Base-by-base conservation (phyloP, 805 yeast genomes). In the Yarrowia sp. region DNA sequence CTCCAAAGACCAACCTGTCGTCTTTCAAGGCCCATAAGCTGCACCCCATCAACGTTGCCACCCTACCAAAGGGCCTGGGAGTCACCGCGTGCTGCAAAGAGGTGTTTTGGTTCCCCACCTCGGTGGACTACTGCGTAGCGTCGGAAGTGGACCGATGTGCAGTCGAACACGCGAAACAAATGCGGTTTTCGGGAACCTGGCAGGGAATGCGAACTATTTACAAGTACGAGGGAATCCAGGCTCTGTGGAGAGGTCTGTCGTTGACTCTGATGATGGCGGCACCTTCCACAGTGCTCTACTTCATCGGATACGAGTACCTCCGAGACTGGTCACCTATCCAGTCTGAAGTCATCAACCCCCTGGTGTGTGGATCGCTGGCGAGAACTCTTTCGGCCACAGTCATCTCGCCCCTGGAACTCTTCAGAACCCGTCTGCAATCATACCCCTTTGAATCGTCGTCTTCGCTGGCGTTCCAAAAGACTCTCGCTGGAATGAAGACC, bases 241-340 rank as follows among this genome's bases (percentile, higher is more conserved):
- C 97, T 0, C 80, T 95, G 17, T 95, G 97, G 94, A 81, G 98
- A 66, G 99, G 99, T 0, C 82, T 95, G 9, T 85, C 94, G 0
- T 76, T 94, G 38, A 91, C 96, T 0, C 78, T 95, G 19, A 52
- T 75, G 15, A 95, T 95, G 96, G 91, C 97, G 0, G 83, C 93
- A 0, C 99, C 99, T 1, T 85, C 97, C 0, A 95, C 94, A 72
- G 90, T 95, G 69, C 93, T 95, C 7, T 95, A 95, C 76, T 95
- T 92, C 79, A 90, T 96, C 1, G 97, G 98, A 0, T 95, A 95
- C 76, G 99, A 95, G 73, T 85, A 88, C 69, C 79, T 94, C 56
- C 80, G 97, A 72, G 97, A 91, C 73, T 78, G 81, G n/a, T 87
- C 94, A 0, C 88, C 92, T 0, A 72, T 90, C 24, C 73, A 74